Conservation (phyloP, 2,329 filamentous ascomycete species). For the Fusarium sacchari region DNA sequence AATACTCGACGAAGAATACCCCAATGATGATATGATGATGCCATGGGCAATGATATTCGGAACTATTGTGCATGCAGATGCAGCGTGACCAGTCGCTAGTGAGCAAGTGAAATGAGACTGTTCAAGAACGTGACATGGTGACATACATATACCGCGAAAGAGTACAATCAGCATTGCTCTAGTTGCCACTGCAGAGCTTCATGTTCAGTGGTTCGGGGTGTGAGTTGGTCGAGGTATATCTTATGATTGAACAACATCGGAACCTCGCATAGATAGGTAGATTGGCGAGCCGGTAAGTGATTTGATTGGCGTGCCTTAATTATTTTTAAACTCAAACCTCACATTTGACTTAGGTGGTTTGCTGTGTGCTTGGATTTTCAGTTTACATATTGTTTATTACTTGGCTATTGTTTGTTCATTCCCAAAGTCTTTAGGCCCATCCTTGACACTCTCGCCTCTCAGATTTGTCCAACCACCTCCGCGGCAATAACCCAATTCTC, state of each 20-base stretch:
- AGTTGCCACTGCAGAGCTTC: not conserved
- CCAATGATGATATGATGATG: not conserved
- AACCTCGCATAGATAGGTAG: not conserved
- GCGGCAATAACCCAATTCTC: not conserved
- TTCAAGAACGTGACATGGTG: not conserved
- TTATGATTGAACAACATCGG: not conserved
- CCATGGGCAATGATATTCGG: not conserved
- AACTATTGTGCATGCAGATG: not conserved
- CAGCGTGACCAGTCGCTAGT: not conserved
- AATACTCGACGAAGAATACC: not conserved
- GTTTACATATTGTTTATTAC: not conserved
- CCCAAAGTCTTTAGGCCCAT: not conserved
- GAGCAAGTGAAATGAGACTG: not conserved
- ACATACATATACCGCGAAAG: not conserved
- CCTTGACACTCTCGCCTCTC: not conserved
- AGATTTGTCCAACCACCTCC: not conserved
- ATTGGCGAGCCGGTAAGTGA: not conserved
- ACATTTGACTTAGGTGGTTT: not conserved
- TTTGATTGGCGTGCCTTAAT: conserved; percentile 8
- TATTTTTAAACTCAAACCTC: not conserved
- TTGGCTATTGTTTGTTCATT: not conserved
- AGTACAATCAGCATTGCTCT: not conserved
- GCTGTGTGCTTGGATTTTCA: not conserved
- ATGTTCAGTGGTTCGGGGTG: not conserved
- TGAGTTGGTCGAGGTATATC: not conserved